Evolutionary conservation across 78 protist species (phyloP).

Genomic region (Dictyostelium brefeldianum): DNA sequence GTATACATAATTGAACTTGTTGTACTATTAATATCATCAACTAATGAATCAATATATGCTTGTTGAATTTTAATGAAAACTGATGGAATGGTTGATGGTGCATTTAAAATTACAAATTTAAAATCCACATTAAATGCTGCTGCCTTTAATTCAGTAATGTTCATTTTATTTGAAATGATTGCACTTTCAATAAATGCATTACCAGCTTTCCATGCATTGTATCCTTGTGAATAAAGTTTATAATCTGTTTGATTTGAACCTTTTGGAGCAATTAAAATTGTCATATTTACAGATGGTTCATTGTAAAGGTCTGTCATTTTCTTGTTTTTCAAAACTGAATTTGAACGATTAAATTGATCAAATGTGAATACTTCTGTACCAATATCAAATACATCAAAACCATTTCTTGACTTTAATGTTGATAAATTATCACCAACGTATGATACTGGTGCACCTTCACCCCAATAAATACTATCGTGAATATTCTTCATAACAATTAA

Average conservation of each 20-base stretch:
- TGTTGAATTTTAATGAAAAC: constrained; percentile 1
- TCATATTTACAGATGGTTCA: constrained; percentile 1
- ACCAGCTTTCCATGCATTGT: constrained; percentile 64
- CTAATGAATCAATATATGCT: constrained; percentile 9
- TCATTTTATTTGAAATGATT: not conserved
- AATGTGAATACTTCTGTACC: constrained; percentile 1
- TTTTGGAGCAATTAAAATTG: not conserved
- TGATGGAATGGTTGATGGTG: not conserved
- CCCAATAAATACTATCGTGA: constrained; percentile 45
- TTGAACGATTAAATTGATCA: constrained; percentile 41
- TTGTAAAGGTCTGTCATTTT: constrained; percentile 3
- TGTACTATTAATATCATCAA: not conserved
- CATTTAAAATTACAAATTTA: constrained; percentile 45
- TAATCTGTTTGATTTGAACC: not conserved
- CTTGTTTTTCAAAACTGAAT: not conserved
- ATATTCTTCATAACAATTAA: constrained; percentile 28
- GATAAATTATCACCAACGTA: constrained; percentile 22
- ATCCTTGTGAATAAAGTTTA: not conserved
- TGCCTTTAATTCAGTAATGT: not conserved
- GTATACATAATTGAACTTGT: not conserved
- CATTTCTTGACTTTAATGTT: not conserved
- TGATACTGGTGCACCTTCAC: constrained; percentile 29
- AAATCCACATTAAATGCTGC: not conserved
- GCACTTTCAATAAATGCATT: constrained; percentile 25
- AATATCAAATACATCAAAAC: constrained; percentile 26